Conservation (phyloP, 2,329 filamentous ascomycete species). For the Hypocrella siamensis region DNA sequence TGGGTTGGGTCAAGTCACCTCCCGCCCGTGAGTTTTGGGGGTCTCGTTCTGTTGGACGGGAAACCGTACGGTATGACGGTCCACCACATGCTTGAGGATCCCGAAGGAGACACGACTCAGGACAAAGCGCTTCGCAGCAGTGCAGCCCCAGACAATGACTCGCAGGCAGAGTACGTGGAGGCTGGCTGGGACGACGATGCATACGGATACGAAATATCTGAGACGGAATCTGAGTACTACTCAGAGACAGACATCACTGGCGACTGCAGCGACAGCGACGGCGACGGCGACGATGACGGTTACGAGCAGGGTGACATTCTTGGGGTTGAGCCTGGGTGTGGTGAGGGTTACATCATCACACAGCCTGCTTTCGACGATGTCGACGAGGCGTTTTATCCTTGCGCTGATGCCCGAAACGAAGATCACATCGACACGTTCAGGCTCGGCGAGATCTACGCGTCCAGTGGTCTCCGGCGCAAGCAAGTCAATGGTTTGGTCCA, state of each 20-base stretch:
- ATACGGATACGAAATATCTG: conserved; percentile 45
- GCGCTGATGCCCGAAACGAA: conserved; percentile 52
- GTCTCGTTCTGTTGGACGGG: conserved; percentile 70
- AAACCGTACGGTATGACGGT: conserved; percentile 89
- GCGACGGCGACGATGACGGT: conserved; percentile 40
- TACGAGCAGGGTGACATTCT: conserved; percentile 60
- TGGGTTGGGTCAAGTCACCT: conserved; percentile 75
- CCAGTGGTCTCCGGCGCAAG: conserved; percentile 72
- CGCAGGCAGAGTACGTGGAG: conserved; percentile 25
- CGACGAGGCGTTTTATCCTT: conserved; percentile 67
- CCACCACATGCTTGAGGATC: conserved; percentile 83
- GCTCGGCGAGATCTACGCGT: conserved; percentile 75
- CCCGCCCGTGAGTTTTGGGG: conserved; percentile 81
- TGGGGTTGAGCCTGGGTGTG: conserved; percentile 59
- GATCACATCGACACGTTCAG: conserved; percentile 73
- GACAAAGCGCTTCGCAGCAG: conserved; percentile 19
- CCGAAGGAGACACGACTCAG: conserved; percentile 26
- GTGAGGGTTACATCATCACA: conserved; percentile 67
- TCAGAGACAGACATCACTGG: conserved; percentile 37
- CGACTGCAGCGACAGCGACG: conserved; percentile 29
- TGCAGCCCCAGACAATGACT: conserved; percentile 22
- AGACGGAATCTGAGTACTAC: conserved; percentile 39
- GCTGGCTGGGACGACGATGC: conserved; percentile 34
- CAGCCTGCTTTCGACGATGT: conserved; percentile 86
- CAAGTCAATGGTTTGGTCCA: conserved; percentile 58